Conservation (phyloP, 2,329 filamentous ascomycete genomes). For the Penicillium sp. region DNA sequence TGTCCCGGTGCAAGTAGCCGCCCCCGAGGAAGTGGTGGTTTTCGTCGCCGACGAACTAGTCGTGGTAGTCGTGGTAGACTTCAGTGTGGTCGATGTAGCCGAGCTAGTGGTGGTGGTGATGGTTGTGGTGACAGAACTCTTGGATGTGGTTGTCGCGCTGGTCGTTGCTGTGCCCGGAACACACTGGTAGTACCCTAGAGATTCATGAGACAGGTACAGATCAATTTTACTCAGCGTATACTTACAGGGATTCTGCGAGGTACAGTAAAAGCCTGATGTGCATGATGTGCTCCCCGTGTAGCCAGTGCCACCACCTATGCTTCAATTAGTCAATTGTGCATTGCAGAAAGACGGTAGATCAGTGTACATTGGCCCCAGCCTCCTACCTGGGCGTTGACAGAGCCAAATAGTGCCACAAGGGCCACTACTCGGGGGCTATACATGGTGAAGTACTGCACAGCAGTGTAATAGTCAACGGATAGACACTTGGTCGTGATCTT, state of each 20-base stretch:
- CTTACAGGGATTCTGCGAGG: slow-evolving; percentile 20
- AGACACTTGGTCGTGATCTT: neutral
- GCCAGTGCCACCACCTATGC: slow-evolving; percentile 14
- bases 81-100: slow-evolving; percentile 12
- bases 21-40: slow-evolving; percentile 1
- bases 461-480: neutral
- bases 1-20: slow-evolving; percentile 40
- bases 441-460: slow-evolving; percentile 7
- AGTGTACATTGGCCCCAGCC: slow-evolving; percentile 19
- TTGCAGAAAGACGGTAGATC: neutral
- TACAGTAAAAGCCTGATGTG: slow-evolving; percentile 14
- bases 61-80: slow-evolving; percentile 6
- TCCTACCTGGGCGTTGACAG: slow-evolving; percentile 16
- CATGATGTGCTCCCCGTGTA: slow-evolving; percentile 18
- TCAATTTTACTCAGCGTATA: neutral
- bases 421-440: slow-evolving; percentile 8
- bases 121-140: slow-evolving; percentile 3
- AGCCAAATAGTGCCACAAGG: slow-evolving; percentile 9
- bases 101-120: neutral
- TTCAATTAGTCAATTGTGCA: neutral
- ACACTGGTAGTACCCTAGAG: slow-evolving; percentile 18
- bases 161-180: slow-evolving; percentile 15
- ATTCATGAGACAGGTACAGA: neutral
- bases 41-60: neutral
- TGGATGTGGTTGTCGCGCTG: slow-evolving; percentile 2